These are phyloP conservation scores for Cryptosporidium bovis DNA, from an alignment of 169 alveolate genomes.

Conservation along the genomic window DNA sequence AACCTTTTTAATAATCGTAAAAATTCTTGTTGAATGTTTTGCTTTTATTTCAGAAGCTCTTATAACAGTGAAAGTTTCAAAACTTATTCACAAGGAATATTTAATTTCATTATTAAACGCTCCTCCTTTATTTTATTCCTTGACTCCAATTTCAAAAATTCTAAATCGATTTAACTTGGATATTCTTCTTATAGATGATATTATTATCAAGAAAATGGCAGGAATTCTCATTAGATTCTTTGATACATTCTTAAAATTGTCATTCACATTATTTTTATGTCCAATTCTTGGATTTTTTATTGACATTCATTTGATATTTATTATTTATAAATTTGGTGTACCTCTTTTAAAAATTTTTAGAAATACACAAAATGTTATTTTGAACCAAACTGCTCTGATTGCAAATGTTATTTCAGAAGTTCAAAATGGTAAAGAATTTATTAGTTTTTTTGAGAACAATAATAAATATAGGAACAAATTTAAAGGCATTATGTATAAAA, in stretches of 20 bases:
- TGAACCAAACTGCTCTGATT: conserved; percentile 1
- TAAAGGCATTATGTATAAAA: background rate
- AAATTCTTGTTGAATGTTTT: conserved; percentile 4
- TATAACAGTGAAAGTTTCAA: conserved; percentile 10
- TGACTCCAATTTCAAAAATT: conserved; percentile 19
- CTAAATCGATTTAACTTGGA: conserved; percentile 47
- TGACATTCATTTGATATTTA: background rate
- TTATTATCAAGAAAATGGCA: conserved; percentile 16
- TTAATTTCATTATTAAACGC: conserved; percentile 28
- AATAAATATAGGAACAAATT: background rate
- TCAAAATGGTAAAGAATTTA: background rate
- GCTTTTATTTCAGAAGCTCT: conserved; percentile 39
- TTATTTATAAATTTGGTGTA: conserved; percentile 7
- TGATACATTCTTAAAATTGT: conserved; percentile 24
- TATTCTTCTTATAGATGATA: conserved; percentile 17
- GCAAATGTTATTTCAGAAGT: conserved; percentile 15
- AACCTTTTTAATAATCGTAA: conserved; percentile 10
- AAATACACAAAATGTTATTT: conserved; percentile 19
- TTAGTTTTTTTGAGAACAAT: conserved; percentile 7
- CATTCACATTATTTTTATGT: background rate
- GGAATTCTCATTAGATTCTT: conserved; percentile 38
- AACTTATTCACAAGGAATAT: conserved; percentile 3
- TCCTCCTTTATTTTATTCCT: conserved; percentile 19
- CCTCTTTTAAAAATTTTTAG: conserved; percentile 5
- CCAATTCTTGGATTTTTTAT: conserved; percentile 3